Percentiles rank a stretch among this genome's conserved stretches.
Evolutionary conservation across 768 basidiomycete genomes (phyloP).

Genomic region (Russula compacta): DNA sequence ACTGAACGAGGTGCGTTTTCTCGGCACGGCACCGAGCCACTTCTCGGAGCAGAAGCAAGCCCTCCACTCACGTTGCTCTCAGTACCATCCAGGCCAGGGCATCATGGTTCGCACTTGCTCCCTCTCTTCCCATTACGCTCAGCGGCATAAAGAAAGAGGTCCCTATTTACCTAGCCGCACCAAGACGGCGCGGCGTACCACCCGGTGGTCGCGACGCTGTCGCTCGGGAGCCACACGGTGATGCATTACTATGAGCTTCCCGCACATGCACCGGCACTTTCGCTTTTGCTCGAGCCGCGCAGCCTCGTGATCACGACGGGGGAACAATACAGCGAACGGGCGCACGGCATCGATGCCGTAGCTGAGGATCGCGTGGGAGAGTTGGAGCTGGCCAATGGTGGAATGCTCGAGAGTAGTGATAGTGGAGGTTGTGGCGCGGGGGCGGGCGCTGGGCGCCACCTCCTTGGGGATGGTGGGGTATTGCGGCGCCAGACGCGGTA

Average conservation of each 20-base stretch:
- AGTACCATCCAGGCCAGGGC: conserved; percentile 87
- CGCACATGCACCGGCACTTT: conserved; percentile 53
- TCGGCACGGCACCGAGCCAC: neutral
- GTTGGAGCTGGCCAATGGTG: conserved; percentile 47
- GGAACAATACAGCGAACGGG: conserved; percentile 56
- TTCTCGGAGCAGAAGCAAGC: neutral
- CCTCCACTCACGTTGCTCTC: neutral
- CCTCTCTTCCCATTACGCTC: neutral
- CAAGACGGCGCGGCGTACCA: conserved; percentile 87
- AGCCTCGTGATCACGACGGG: conserved; percentile 72
- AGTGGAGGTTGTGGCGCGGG: conserved; percentile 31
- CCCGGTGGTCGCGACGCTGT: conserved; percentile 86
- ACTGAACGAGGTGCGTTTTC: conserved; percentile 66
- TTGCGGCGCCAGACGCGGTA: conserved; percentile 54
- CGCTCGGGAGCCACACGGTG: conserved; percentile 73
- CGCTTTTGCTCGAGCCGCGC: conserved; percentile 75
- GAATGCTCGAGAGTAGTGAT: conserved; percentile 36
- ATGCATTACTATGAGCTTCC: conserved; percentile 77
- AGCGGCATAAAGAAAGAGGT: neutral
- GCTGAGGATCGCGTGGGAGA: conserved; percentile 37
- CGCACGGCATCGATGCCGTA: conserved; percentile 73
- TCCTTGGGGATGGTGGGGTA: conserved; percentile 34
- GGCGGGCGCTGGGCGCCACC: too few relatives aligned
- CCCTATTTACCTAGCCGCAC: conserved; percentile 53
- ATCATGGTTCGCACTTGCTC: conserved; percentile 59